A percentile compares a stretch with the other conserved stretches of the same genome.
phyloP scores from a whole-genome alignment of 768 basidiomycete species.

The Rhizopogon vinicolor region DNA sequence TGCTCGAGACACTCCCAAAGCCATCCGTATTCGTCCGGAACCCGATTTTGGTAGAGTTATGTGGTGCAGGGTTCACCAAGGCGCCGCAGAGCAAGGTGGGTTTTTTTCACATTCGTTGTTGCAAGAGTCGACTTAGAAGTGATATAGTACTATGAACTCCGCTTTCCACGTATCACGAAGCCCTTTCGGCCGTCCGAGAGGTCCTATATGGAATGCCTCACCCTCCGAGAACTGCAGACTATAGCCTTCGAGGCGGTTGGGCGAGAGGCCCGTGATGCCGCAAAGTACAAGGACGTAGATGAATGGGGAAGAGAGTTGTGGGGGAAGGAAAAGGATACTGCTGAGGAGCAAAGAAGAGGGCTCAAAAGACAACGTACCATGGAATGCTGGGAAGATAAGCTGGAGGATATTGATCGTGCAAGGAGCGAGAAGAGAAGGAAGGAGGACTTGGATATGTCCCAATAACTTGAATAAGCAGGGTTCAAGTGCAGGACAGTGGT shows the following conservation, averaged over 20 bases:
- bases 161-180: constrained; percentile 79
- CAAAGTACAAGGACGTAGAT: constrained; percentile 43
- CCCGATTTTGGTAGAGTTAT: constrained; percentile 69
- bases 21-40: constrained; percentile 55
- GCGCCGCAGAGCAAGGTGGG: constrained; percentile 49
- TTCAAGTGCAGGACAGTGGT: not conserved
- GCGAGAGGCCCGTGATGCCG: constrained; percentile 33
- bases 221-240: constrained; percentile 44
- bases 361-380: constrained; percentile 35
- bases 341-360: constrained; percentile 12
- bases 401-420: constrained; percentile 23
- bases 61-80: constrained; percentile 82
- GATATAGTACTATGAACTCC: constrained; percentile 71
- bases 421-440: constrained; percentile 17
- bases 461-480: constrained; percentile 3
- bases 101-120: not conserved
- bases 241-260: constrained; percentile 55
- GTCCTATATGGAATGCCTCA: constrained; percentile 53
- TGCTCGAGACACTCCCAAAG: constrained; percentile 41
- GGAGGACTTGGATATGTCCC: constrained; percentile 21
- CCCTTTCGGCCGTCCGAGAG: constrained; percentile 58
- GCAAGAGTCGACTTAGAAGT: not conserved
- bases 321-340: constrained; percentile 35
- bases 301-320: constrained; percentile 40
- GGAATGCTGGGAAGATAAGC: constrained; percentile 39